Evolutionary conservation across 768 basidiomycete genomes (phyloP), one percentile per base, ranked within the genome.

Genomic region (Lanmaoa pseudosensibilis): DNA sequence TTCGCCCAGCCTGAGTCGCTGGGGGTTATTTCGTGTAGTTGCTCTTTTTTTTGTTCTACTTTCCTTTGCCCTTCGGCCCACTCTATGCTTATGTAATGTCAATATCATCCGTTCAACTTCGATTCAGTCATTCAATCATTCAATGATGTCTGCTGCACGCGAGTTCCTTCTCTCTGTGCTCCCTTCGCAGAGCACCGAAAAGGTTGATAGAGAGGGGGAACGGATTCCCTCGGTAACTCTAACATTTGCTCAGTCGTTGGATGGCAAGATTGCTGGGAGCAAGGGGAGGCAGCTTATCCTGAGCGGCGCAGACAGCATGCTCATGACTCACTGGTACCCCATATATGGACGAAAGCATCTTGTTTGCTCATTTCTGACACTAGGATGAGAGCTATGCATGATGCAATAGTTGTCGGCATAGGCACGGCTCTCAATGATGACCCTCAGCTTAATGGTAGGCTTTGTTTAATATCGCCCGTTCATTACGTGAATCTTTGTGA

Each of bases 351-450:
- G 25, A 52, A 52, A 40, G 18, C 32, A 30, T 19, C 11, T 36
- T 33, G 18, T 48, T 27, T 41, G 32, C 50, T 47, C 44, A 63
- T 38, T 32, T 49, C 18, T 23, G 19, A 46, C 57, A 46, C 48
- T 60, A 96, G 94, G 86, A 85, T 98, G 84, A 79, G 96, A 59
- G 80, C 92, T 0, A 83, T 92, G 80, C 96, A 98, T 73, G 92
- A 97, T 65, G 94, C 82, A 10, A 98, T 99, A 57, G 75, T 99
- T 15, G 80, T 99, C 43, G 96, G 96, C 3, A 83, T 94, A 37
- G 91, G 90, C 9, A 98, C 96, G 0, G 86, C 92, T 21, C 73
- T 93, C 44, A 92, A 93, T 57, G 96, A 99, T 65, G 81, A 99
- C 69, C 96, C 96, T 5, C 90, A 97, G 66, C 78, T 99, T n/a